Evolutionary conservation across 176 grass and related monocot genomes (phyloP).

Genomic region (Triticum monococcum): DNA sequence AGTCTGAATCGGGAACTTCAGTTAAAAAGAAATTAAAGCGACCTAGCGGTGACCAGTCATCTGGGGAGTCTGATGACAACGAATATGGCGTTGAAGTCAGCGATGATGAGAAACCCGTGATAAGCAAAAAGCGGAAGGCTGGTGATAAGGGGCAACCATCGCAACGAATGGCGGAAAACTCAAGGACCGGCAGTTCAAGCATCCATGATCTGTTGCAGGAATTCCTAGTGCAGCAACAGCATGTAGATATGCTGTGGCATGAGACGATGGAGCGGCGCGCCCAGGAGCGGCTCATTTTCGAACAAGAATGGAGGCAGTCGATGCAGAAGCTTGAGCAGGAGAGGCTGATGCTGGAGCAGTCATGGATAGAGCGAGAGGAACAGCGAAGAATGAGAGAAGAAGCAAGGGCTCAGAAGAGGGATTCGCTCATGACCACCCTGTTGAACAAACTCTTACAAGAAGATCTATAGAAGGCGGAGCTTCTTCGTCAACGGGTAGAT

Average conservation of each 20-base stretch:
- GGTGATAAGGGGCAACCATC: slow-evolving; percentile 37
- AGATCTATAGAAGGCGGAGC: slow-evolving; percentile 30
- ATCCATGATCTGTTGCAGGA: slow-evolving; percentile 70
- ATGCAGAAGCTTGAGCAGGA: slow-evolving; percentile 92
- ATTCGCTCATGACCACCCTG: slow-evolving; percentile 37
- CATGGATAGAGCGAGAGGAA: slow-evolving; percentile 74
- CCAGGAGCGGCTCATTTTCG: slow-evolving; percentile 58
- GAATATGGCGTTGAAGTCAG: slow-evolving; percentile 46
- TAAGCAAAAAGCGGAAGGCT: slow-evolving; percentile 49
- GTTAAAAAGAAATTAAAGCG: slow-evolving; percentile 66
- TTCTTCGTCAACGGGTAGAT: slow-evolving; percentile 9
- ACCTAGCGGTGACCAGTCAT: slow-evolving; percentile 24
- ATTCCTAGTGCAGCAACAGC: slow-evolving; percentile 78
- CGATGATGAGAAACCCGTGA: slow-evolving; percentile 50
- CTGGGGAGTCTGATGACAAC: slow-evolving; percentile 35
- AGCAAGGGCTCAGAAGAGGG: slow-evolving; percentile 57
- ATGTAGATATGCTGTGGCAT: slow-evolving; percentile 63
- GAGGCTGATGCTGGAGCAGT: slow-evolving; percentile 73
- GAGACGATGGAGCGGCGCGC: slow-evolving; percentile 65
- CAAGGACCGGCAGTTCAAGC: slow-evolving; percentile 31
- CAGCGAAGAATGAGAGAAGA: slow-evolving; percentile 55
- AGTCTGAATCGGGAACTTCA: slow-evolving; percentile 67
- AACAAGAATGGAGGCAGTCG: slow-evolving; percentile 74
- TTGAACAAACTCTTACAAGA: slow-evolving; percentile 60
- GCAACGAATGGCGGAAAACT: slow-evolving; percentile 22